Evolutionary conservation across 2,329 filamentous ascomycete species (phyloP), one percentile per base, ranked within the genome.

Genomic region (Xylaria sp.): DNA sequence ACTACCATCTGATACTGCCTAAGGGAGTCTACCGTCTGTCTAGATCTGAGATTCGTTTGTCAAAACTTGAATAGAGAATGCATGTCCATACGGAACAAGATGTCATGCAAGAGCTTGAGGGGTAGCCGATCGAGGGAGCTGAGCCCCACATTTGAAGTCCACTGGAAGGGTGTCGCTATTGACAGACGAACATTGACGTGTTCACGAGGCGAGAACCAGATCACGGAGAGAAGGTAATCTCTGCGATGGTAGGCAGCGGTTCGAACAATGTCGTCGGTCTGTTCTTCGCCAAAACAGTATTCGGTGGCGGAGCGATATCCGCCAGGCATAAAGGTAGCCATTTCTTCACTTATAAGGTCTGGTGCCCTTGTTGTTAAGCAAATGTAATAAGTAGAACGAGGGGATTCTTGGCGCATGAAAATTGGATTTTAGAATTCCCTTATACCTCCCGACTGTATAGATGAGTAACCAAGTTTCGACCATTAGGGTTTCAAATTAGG

Each of bases 31-130:
- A 75, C 65, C 4, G 23, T 46, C 12, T 70, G 53, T 61, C 72
- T 71, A 14, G 63, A 65, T 50, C 61, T 40, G 38, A 68, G 33
- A 65, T 66, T 75, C 1, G 64, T 60, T 61, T 77, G 74, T 43
- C 75, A 69, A 17, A 78, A 68, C 0, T 60, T 63, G 53, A 77
- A 74, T 17, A 78, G 51, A 73, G 73, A 73, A n/a, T 60, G 17
- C 23, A 78, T 71, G 49, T 78, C 76, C 8, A 75, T 56, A 46
- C 55, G 62, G 19, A 72, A 53, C 11, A 74, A 60, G 0, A 73
- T 52, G n/a, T 74, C 51, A 53, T 72, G 47, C 59, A 74, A 66
- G 62, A 77, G 70, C 57, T 77, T 74, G 15, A 56, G 69, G 14
- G 75, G 74, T 52, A 77, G 69, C 40, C 61, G 66, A 64, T 71